Conservation (phyloP, 2,329 filamentous ascomycete genomes). For the Alternaria gaisen region DNA sequence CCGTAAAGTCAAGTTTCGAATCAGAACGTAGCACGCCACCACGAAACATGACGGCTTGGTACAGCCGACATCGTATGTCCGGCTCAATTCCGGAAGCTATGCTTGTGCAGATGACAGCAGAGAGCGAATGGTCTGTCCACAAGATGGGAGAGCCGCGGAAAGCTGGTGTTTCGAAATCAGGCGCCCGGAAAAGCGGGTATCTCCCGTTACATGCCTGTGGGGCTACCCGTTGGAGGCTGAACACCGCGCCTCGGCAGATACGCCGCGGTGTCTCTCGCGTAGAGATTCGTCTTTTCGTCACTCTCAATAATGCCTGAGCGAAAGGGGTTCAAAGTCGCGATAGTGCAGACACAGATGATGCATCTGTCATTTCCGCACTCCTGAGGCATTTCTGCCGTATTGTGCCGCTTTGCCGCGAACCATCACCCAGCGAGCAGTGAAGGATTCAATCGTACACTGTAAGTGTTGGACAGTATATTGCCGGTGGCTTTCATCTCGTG, state of each 20-base stretch:
- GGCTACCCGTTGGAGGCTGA: slow-evolving; percentile 14
- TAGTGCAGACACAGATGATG: background rate
- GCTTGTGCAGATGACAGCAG: background rate
- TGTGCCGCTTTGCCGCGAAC: background rate
- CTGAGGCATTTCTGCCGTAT: background rate
- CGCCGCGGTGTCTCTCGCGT: background rate
- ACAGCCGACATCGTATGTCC: slow-evolving; percentile 18
- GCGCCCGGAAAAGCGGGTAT: slow-evolving; percentile 24
- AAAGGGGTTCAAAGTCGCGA: background rate
- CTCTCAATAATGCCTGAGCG: slow-evolving; percentile 1
- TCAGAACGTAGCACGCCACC: slow-evolving; percentile 24
- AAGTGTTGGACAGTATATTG: background rate
- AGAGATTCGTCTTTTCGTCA: background rate
- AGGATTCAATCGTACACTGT: background rate
- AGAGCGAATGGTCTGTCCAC: background rate
- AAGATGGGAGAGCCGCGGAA: slow-evolving; percentile 19
- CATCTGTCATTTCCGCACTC: slow-evolving; percentile 3
- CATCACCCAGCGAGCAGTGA: background rate
- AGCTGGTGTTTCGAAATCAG: slow-evolving; percentile 28
- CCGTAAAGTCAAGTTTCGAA: slow-evolving; percentile 37
- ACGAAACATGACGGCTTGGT: slow-evolving; percentile 30
- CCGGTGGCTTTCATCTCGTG: background rate
- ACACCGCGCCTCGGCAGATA: slow-evolving; percentile 13
- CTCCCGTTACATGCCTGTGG: slow-evolving; percentile 24
- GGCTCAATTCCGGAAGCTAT: slow-evolving; percentile 16